phyloP scores from a whole-genome alignment of 2,329 filamentous ascomycete genomes.

The Zymoseptoria tritici region DNA sequence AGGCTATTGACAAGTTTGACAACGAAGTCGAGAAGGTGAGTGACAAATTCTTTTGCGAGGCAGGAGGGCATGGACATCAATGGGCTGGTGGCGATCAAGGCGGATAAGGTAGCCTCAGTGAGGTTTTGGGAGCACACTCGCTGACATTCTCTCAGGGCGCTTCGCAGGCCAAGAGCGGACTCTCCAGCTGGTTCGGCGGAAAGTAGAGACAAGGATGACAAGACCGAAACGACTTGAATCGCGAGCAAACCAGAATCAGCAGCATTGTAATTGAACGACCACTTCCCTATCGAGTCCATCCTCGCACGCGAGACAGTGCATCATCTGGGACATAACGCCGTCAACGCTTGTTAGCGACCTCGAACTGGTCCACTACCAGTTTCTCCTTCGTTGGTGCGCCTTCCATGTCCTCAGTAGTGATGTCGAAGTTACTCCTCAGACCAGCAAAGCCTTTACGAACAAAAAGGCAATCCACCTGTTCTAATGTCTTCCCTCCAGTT shows the following conservation, averaged over 20 bases:
- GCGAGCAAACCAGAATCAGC: background rate
- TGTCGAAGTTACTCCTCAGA: slow-evolving; percentile 10
- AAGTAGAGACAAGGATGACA: slow-evolving; percentile 16
- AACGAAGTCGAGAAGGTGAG: slow-evolving; percentile 54
- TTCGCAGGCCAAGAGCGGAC: slow-evolving; percentile 71
- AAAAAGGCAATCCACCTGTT: slow-evolving; percentile 12
- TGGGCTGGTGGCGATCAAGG: slow-evolving; percentile 9
- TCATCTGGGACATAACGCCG: background rate
- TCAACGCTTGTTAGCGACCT: background rate
- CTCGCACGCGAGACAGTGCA: background rate
- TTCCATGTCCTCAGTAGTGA: slow-evolving; percentile 11
- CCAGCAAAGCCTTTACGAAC: slow-evolving; percentile 7
- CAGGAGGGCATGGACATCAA: slow-evolving; percentile 13
- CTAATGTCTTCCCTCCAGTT: slow-evolving; percentile 11
- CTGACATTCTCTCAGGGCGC: slow-evolving; percentile 47
- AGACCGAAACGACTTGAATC: background rate
- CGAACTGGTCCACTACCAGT: background rate
- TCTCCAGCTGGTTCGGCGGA: slow-evolving; percentile 79
- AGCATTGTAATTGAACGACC: background rate
- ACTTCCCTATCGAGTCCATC: background rate
- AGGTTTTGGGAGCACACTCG: background rate
- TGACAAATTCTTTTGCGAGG: slow-evolving; percentile 12
- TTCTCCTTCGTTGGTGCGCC: background rate
- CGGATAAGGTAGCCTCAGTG: background rate
- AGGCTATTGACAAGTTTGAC: slow-evolving; percentile 69